Base-by-base conservation (phyloP, 805 yeast genomes). In the Cyberlindnera sargentensis region DNA sequence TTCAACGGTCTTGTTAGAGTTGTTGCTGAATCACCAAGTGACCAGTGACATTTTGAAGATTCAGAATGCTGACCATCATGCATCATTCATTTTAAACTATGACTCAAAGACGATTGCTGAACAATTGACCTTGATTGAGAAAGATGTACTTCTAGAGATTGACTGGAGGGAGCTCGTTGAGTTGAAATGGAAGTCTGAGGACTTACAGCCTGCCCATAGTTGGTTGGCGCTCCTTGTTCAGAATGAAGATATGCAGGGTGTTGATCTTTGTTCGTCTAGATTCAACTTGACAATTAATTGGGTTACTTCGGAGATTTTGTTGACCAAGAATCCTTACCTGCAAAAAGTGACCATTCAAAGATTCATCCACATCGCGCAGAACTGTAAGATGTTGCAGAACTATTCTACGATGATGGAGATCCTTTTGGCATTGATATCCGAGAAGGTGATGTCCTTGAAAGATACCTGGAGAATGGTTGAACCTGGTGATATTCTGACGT, bases 111-210 rank as follows among this genome's bases (percentile, higher is more conserved):
- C 75, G 0, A 64, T 93, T 29, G 89, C 95, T 5, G 76, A 80
- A 49, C 97, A 91, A 50, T 71, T 91, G 63, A 91, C 98, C 0
- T 60, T 86, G 39, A 84, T 91, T 49, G 99, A 93, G 61, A 71
- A 80, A 42, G 98, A 93, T 61, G 75, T 89, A 36, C 63, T 90
- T 24, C 73, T 78, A 41, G 96, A 88, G 55, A 74, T 93, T 34
- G 97, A 91, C 61, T 91, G 98, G 97, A 82, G 80, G 54, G 96
- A 88, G 51, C 70, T 91, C 36, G 71, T 90, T 36, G 90, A 87
- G 48, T 65, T 85, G 48, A 73, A 78, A 39, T 84, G 95, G 88
- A 76, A 78, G 41, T 56, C 60, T 2, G 75, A 75, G 46, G 77
- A 79, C 31, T 61, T 84, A 39, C 75, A 72, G 1, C 83, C 89